Conservation (phyloP, 768 basidiomycete species). For the Termitomyces sp. region DNA sequence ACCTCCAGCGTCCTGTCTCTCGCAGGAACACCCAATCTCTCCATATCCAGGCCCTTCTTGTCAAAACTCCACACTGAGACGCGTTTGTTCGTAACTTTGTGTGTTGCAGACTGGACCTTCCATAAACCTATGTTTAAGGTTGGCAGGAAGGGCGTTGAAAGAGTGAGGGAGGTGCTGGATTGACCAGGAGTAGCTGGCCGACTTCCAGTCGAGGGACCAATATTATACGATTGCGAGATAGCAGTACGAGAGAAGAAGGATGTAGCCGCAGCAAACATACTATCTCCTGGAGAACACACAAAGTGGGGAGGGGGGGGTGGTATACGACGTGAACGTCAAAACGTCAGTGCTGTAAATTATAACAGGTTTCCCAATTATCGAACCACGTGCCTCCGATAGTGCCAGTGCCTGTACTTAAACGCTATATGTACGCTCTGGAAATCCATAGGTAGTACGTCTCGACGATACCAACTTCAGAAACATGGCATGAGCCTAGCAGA, state of each 20-base stretch:
- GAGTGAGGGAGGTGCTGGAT: slow-evolving; percentile 23
- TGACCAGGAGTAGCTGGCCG: slow-evolving; percentile 49
- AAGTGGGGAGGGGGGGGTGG: background rate
- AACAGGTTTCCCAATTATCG: no score
- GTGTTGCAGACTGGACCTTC: slow-evolving; percentile 82
- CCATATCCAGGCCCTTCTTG: slow-evolving; percentile 73
- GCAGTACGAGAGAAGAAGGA: slow-evolving; percentile 81
- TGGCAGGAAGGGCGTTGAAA: slow-evolving; percentile 43
- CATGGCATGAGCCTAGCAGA: no score
- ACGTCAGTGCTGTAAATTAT: no score
- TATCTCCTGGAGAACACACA: background rate
- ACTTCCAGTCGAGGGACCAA: slow-evolving; percentile 44
- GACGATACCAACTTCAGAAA: no score
- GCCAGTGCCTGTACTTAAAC: no score
- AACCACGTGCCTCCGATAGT: no score
- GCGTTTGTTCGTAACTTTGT: slow-evolving; percentile 86
- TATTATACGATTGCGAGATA: slow-evolving; percentile 77
- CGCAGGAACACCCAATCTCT: slow-evolving; percentile 57
- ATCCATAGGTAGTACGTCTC: no score
- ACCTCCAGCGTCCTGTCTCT: slow-evolving; percentile 79
- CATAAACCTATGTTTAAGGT: slow-evolving; percentile 79
- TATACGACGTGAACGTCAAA: background rate
- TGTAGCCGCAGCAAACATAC: slow-evolving; percentile 78
- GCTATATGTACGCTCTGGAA: no score
- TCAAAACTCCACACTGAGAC: slow-evolving; percentile 94